Conservation (phyloP, 257 asterid species). For the Primulina huaijiensis region DNA sequence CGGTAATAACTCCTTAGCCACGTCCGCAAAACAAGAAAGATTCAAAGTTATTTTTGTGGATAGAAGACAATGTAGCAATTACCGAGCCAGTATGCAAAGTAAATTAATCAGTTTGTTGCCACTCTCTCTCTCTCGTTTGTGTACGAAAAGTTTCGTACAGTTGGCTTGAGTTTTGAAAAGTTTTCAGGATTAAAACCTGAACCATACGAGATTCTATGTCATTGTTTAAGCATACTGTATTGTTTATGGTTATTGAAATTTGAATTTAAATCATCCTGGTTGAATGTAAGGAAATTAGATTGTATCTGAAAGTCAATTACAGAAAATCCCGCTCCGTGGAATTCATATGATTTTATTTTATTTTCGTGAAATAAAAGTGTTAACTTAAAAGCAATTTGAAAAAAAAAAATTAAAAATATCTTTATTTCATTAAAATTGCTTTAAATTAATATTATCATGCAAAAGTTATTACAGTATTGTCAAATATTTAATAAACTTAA, state of each 20-base stretch:
- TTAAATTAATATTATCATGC: no score
- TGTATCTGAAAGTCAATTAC: background rate
- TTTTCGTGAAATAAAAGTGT: no score
- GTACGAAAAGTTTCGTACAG: background rate
- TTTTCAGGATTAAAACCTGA: background rate
- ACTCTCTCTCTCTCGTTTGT: no score
- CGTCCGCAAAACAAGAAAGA: slow-evolving; percentile 15
- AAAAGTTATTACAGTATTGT: no score
- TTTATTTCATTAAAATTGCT: no score
- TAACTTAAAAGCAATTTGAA: background rate
- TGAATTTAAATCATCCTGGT: background rate
- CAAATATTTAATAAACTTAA: no score
- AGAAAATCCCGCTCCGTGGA: background rate
- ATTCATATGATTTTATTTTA: no score
- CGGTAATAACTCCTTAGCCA: slow-evolving; percentile 85
- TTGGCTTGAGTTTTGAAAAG: background rate
- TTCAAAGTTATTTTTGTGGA: background rate
- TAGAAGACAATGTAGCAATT: slow-evolving; percentile 12
- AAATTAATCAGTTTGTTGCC: background rate
- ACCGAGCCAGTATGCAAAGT: background rate
- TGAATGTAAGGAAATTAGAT: no score
- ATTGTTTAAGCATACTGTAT: background rate
- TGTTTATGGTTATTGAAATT: no score
- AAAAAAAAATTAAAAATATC: no score
- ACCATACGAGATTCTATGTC: background rate